These are phyloP conservation scores for Excoecaria agallocha DNA, from an alignment of 345 rosid species.

Conservation along the genomic window DNA sequence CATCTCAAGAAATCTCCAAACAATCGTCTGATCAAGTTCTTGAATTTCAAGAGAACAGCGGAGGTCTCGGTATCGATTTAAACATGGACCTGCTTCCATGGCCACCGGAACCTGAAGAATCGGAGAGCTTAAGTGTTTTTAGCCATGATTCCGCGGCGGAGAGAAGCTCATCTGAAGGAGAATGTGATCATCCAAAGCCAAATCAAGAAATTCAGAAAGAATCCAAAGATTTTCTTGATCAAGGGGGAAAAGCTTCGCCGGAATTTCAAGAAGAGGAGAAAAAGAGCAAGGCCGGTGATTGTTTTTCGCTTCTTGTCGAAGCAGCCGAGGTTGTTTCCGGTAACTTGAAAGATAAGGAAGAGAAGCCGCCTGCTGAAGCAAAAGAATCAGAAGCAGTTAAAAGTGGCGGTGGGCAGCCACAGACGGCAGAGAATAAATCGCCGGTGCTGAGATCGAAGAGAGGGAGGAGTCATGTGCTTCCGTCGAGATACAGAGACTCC, in stretches of 20 bases:
- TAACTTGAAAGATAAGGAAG: background rate
- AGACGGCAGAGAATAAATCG: background rate
- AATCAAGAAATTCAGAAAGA: background rate
- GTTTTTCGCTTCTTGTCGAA: constrained; percentile 33
- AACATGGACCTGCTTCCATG: constrained; percentile 28
- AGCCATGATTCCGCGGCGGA: constrained; percentile 13
- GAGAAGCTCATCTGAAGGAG: constrained; percentile 24
- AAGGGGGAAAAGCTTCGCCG: constrained; percentile 10
- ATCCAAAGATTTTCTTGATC: background rate
- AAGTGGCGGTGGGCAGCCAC: background rate
- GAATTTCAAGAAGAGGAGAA: background rate
- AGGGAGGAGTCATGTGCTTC: constrained; percentile 43
- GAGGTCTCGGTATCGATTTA: constrained; percentile 38
- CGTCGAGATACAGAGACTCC: constrained; percentile 46
- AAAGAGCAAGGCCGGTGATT: constrained; percentile 6
- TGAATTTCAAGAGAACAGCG: background rate
- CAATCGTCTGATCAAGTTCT: constrained; percentile 2
- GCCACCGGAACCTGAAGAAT: constrained; percentile 4
- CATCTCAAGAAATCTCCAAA: background rate
- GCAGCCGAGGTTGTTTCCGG: constrained; percentile 41
- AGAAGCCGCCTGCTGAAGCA: background rate
- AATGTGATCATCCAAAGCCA: constrained; percentile 7
- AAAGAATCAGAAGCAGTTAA: background rate
- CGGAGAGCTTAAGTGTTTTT: constrained; percentile 10
- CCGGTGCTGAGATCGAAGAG: constrained; percentile 42